Evolutionary conservation across 306 rosid genomes (phyloP), one percentile per base, ranked within the genome.

Genomic region (Begonia fuchsioides): DNA sequence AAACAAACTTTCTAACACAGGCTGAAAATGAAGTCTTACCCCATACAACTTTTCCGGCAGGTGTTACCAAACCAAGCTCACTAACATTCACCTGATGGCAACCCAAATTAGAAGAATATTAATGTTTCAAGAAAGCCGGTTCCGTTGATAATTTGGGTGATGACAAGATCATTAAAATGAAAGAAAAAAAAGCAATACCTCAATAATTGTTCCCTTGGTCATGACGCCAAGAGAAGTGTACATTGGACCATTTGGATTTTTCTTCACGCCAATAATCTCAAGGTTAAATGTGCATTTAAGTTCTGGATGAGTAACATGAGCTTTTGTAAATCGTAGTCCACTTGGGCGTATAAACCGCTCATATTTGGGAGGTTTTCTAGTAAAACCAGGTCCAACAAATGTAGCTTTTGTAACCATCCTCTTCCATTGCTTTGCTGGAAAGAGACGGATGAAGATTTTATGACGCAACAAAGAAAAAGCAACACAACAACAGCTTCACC

Each of bases 41-140:
- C 97, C 95, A 84, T 7, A 88, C 97, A 58, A 88, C 97, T 72
- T 88, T 88, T 51, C 97, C 97, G 0, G 86, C 88, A 1, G 97
- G 95, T 43, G 97, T 88, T 55, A 88, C 95, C 51, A 88, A 63
- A 76, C 97, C 97, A 26, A 88, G 78, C 65, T 88, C 95, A 47
- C 95, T 84, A 44, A 83, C 94, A 65, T 84, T 88, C 64, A 88
- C 97, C 94, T 87, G 71, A 70, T 52, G n/a, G n/a, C n/a, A n/a
- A n/a, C n/a, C n/a, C n/a, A n/a, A n/a, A n/a, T n/a, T n/a, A 26
- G 8, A 26, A 2, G 35, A 26, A 26, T 26, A 26, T 8, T 26
- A 26, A 26, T 26, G 7, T 2, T 26, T 26, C 35, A 26, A 8
- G 7, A 26, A 6, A 26, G 8, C 35, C 32, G 6, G 6, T 26